Evolutionary conservation across 2,329 filamentous ascomycete species (phyloP).

Genomic region (Fonsecaea pugnacius): DNA sequence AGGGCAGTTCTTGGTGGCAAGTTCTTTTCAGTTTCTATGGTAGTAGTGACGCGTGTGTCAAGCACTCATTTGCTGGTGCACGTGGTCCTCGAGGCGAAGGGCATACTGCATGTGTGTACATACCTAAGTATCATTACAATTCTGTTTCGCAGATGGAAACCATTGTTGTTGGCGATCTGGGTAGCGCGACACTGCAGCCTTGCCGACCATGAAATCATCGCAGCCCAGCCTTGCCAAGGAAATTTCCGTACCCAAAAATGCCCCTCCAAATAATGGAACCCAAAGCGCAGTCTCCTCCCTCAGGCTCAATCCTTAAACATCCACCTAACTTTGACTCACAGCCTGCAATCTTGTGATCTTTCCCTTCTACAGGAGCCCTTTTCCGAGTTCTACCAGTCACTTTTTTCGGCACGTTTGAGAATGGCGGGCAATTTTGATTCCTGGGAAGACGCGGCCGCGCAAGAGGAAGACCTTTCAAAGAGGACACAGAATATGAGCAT

Average conservation of each 20-base stretch:
- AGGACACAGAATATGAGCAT: slow-evolving; percentile 76
- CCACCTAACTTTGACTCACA: background rate
- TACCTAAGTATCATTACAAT: background rate
- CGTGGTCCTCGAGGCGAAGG: background rate
- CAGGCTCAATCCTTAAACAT: background rate
- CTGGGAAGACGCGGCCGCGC: slow-evolving; percentile 83
- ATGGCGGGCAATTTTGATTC: slow-evolving; percentile 88
- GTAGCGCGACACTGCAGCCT: slow-evolving; percentile 11
- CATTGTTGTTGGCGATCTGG: background rate
- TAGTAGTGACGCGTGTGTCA: background rate
- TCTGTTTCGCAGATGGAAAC: background rate
- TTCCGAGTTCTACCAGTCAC: background rate
- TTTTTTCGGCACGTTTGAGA: background rate
- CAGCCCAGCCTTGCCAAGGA: slow-evolving; percentile 18
- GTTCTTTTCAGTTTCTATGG: slow-evolving; percentile 20
- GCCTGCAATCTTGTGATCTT: background rate
- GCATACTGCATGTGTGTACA: background rate
- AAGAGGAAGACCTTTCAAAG: slow-evolving; percentile 76
- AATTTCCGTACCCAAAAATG: slow-evolving; percentile 10
- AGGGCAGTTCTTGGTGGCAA: background rate
- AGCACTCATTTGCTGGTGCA: background rate
- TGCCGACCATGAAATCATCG: slow-evolving; percentile 15
- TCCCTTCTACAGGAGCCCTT: background rate
- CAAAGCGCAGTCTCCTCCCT: background rate
- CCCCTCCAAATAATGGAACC: slow-evolving; percentile 14